Conservation (phyloP, 164 flowering plant genomes). For the Taxillus chinensis region DNA sequence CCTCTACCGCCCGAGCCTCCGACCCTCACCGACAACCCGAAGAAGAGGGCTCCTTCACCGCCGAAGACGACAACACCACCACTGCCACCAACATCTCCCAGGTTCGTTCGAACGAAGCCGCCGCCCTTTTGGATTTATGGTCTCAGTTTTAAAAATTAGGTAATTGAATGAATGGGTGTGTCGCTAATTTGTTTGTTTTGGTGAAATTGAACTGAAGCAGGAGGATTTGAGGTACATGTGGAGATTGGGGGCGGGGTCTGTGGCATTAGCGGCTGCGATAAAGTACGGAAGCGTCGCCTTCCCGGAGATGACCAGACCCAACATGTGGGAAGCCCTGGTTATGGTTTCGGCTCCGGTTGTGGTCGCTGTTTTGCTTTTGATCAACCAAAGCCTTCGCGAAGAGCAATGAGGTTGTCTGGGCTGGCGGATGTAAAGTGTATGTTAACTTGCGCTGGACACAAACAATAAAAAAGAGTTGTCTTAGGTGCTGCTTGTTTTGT, state of each 20-base stretch:
- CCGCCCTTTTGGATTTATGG: not conserved
- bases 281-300: conserved; percentile 61
- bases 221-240: conserved; percentile 38
- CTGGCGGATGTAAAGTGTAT: no score
- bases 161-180: not conserved
- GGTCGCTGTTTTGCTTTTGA: conserved; percentile 34
- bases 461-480: no score
- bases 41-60: not conserved
- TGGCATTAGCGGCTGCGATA: conserved; percentile 43
- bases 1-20: not conserved
- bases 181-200: no score
- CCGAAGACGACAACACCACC: not conserved
- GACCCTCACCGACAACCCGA: not conserved
- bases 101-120: not conserved
- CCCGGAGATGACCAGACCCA: conserved; percentile 48
- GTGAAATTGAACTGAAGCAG: conserved; percentile 13
- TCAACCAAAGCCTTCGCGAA: conserved; percentile 29
- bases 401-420: no score
- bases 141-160: not conserved
- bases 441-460: no score
- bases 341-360: conserved; percentile 44
- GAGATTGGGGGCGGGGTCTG: conserved; percentile 46
- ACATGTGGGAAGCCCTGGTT: conserved; percentile 30
- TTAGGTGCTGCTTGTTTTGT: no score
- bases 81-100: not conserved